Percentiles rank a stretch among this genome's conserved stretches.
Evolutionary conservation across 2,329 filamentous ascomycete species (phyloP).

Genomic region (Metarhizium anisopliae): DNA sequence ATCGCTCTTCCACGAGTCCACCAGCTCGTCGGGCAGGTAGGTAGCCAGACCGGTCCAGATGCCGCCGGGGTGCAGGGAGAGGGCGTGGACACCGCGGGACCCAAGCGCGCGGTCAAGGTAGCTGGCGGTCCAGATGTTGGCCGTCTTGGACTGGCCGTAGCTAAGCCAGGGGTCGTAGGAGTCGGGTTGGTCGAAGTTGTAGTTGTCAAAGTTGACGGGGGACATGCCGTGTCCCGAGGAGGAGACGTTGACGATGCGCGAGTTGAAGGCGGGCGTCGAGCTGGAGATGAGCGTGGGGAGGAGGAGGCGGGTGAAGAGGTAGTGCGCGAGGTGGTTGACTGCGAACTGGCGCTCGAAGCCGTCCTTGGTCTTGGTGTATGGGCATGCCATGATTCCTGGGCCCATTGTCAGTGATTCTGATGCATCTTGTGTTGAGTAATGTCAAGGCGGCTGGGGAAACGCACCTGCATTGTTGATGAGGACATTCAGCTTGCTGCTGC

Average conservation of each 20-base stretch:
- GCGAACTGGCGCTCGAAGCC: constrained; percentile 33
- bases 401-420: background rate
- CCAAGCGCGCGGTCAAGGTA: constrained; percentile 39
- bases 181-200: constrained; percentile 10
- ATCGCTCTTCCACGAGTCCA: constrained; percentile 2
- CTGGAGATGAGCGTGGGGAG: constrained; percentile 5
- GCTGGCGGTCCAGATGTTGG: constrained; percentile 40
- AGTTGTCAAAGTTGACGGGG: constrained; percentile 6
- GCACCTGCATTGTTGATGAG: constrained; percentile 2
- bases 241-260: constrained; percentile 22
- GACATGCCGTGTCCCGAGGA: constrained; percentile 1
- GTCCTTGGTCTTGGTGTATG: background rate
- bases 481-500: constrained; percentile 7
- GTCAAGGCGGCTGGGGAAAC: background rate
- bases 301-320: constrained; percentile 36
- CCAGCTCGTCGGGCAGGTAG: constrained; percentile 1
- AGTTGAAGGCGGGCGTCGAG: constrained; percentile 39
- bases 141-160: constrained; percentile 40
- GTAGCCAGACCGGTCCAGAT: background rate
- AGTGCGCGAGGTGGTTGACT: constrained; percentile 44
- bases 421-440: too few relatives aligned
- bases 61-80: constrained; percentile 27
- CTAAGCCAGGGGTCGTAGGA: constrained; percentile 20
- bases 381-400: background rate
- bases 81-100: constrained; percentile 28